phyloP scores from a whole-genome alignment of 352 stramenopile genomes.

The Phytopythium delawarense region DNA sequence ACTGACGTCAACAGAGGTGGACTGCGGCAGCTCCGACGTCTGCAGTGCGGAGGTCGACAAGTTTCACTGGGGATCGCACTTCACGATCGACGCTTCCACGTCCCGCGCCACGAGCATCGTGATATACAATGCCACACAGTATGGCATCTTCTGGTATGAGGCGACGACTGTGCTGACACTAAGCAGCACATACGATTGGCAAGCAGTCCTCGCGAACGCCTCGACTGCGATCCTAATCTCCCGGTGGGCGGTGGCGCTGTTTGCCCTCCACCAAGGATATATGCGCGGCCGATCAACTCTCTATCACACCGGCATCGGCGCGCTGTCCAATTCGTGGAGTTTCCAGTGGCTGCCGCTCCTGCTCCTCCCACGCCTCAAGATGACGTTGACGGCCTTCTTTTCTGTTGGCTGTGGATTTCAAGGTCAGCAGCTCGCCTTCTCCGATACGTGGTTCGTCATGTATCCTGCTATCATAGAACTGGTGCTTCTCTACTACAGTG shows the following conservation, averaged over 20 bases:
- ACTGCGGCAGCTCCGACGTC: not conserved
- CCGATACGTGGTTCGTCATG: conserved; percentile 13
- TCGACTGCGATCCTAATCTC: conserved; percentile 21
- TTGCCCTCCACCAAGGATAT: conserved; percentile 13
- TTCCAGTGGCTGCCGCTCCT: conserved; percentile 9
- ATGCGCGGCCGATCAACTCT: not conserved
- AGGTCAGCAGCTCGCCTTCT: conserved; percentile 6
- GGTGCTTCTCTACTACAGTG: conserved; percentile 7
- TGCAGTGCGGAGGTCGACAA: conserved; percentile 7
- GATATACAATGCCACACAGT: conserved; percentile 20
- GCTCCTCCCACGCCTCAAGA: conserved; percentile 8
- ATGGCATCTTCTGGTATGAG: conserved; percentile 24
- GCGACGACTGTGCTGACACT: conserved; percentile 1
- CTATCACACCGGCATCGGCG: conserved; percentile 9
- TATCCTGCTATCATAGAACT: conserved; percentile 13
- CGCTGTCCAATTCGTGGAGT: conserved; percentile 9
- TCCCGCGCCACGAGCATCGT: conserved; percentile 6
- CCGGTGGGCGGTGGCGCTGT: conserved; percentile 23
- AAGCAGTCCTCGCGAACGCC: conserved; percentile 26
- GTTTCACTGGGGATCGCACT: not conserved
- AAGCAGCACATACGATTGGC: conserved; percentile 13
- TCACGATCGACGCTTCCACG: not conserved
- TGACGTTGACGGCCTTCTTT: conserved; percentile 8
- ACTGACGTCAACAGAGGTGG: conserved; percentile 7
- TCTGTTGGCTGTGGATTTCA: conserved; percentile 8